Conservation (phyloP, 2,329 filamentous ascomycete species). For the Penicillium rolfsii region DNA sequence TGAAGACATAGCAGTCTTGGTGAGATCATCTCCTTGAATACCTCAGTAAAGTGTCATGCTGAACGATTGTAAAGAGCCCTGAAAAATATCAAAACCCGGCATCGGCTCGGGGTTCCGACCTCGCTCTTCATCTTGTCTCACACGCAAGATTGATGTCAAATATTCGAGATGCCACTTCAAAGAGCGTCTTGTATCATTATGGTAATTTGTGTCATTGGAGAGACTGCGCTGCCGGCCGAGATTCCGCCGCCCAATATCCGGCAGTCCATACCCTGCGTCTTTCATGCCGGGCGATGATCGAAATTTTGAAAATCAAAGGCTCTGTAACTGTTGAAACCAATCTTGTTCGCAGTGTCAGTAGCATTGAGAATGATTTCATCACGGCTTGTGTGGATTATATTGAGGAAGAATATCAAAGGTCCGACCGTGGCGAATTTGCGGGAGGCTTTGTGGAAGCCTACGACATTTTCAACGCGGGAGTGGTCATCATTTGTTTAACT, state of each 20-base stretch:
- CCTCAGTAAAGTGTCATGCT: background rate
- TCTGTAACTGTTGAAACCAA: constrained; percentile 4
- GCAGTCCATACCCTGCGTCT: constrained; percentile 3
- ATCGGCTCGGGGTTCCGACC: background rate
- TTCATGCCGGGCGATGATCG: constrained; percentile 14
- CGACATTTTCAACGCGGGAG: constrained; percentile 26
- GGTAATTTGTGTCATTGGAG: constrained; percentile 25
- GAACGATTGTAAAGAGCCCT: background rate
- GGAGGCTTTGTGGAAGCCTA: constrained; percentile 24
- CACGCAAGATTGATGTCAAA: constrained; percentile 25
- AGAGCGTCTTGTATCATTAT: constrained; percentile 20
- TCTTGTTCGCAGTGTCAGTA: constrained; percentile 6
- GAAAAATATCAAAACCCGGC: background rate
- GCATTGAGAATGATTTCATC: constrained; percentile 16
- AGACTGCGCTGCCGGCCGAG: constrained; percentile 7
- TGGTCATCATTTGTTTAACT: constrained; percentile 16
- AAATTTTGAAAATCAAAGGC: constrained; percentile 17
- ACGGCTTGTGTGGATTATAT: constrained; percentile 19
- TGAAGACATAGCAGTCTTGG: constrained; percentile 25
- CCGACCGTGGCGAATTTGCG: constrained; percentile 17
- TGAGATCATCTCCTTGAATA: constrained; percentile 1
- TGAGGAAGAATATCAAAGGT: constrained; percentile 20
- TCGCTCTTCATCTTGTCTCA: constrained; percentile 19
- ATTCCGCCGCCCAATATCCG: background rate
- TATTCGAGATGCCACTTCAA: constrained; percentile 11